Conservation (phyloP, 768 basidiomycete genomes). For the Exidia glandulosa region DNA sequence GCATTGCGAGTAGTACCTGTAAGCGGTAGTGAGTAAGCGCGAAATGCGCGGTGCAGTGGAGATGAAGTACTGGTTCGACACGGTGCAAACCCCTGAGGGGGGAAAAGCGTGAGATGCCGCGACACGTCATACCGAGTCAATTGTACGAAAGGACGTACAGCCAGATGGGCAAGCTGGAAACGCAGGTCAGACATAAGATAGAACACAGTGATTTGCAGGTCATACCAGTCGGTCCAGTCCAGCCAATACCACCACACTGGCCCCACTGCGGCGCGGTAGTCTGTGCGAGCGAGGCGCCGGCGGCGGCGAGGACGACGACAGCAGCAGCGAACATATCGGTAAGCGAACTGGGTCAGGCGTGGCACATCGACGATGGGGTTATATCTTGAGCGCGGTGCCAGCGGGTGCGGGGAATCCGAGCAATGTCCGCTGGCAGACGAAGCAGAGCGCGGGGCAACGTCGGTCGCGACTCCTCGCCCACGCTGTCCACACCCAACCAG, state of each 20-base stretch:
- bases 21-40: not conserved
- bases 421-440: too few species aligned
- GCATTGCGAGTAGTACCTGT: not conserved
- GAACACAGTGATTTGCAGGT: not conserved
- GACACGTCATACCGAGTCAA: not conserved
- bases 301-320: not conserved
- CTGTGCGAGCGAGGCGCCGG: not conserved
- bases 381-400: too few species aligned
- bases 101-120: not conserved
- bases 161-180: not conserved
- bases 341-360: too few species aligned
- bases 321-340: not conserved
- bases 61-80: not conserved
- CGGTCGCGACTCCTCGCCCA: too few species aligned
- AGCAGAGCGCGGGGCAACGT: too few species aligned
- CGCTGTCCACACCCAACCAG: too few species aligned
- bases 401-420: too few species aligned
- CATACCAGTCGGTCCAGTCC: constrained; percentile 1
- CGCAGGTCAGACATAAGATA: not conserved
- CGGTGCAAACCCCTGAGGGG: not conserved
- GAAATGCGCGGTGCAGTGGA: too few species aligned
- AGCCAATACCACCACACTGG: constrained; percentile 1
- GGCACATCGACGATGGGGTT: too few species aligned
- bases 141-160: not conserved
- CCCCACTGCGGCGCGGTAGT: constrained; percentile 1